Percentiles rank a stretch among this genome's conserved stretches.
Evolutionary conservation across 2,329 filamentous ascomycete species (phyloP).

Genomic region (Nemania sp.): DNA sequence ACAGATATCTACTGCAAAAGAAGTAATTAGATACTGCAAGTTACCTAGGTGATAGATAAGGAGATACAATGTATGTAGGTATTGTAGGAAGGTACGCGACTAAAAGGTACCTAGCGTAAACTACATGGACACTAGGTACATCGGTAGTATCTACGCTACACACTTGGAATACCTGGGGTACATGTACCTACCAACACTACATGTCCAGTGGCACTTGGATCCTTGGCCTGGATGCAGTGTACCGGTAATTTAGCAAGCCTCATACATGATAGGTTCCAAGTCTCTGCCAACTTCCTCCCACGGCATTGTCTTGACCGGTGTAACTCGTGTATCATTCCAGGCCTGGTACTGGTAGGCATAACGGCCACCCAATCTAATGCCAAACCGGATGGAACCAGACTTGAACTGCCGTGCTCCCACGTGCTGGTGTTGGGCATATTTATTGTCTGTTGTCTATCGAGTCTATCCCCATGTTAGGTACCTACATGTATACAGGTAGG

Average conservation of each 20-base stretch:
- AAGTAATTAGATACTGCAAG: too few relatives aligned
- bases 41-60: too few relatives aligned
- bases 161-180: too few relatives aligned
- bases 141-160: too few relatives aligned
- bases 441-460: constrained; percentile 11
- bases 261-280: not conserved
- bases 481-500: not conserved
- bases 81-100: too few relatives aligned
- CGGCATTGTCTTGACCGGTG: constrained; percentile 12
- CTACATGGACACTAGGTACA: too few relatives aligned
- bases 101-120: too few relatives aligned
- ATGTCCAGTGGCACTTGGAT: too few relatives aligned
- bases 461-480: not conserved
- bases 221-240: not conserved
- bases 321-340: constrained; percentile 12
- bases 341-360: constrained; percentile 11
- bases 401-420: constrained; percentile 27
- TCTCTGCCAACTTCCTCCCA: too few relatives aligned
- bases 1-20: too few relatives aligned
- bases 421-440: constrained; percentile 20
- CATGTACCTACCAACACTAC: too few relatives aligned
- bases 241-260: constrained; percentile 4
- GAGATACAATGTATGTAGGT: too few relatives aligned
- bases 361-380: constrained; percentile 12
- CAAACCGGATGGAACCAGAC: constrained; percentile 14